Percentiles rank a stretch among this genome's conserved stretches.
These are phyloP conservation scores for Hirschioporus abietinus DNA, from an alignment of 768 basidiomycete species.

Conservation along the genomic window DNA sequence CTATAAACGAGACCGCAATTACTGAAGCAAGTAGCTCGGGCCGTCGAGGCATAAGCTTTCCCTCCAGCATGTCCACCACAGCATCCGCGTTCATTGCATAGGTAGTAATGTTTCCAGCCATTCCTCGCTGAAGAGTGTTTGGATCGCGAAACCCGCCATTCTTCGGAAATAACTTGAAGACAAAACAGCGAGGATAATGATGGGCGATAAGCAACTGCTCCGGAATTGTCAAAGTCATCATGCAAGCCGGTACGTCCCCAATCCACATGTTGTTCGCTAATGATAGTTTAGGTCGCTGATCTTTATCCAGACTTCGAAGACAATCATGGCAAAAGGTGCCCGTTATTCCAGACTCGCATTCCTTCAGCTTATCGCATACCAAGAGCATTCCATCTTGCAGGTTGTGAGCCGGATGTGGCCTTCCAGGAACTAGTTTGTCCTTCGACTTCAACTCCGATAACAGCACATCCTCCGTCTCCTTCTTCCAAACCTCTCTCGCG, in stretches of 20 bases:
- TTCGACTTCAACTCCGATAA: not conserved
- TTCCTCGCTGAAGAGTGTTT: constrained; percentile 19
- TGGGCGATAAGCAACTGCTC: constrained; percentile 32
- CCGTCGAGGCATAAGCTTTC: constrained; percentile 28
- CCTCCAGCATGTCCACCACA: constrained; percentile 28
- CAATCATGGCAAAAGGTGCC: not conserved
- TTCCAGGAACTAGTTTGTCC: not conserved
- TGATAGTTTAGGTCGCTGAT: constrained; percentile 17
- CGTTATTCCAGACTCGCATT: not conserved
- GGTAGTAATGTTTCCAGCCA: constrained; percentile 31
- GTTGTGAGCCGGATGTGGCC: not conserved
- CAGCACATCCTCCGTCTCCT: not conserved
- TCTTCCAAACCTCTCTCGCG: not conserved
- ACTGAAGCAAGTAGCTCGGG: constrained; percentile 26
- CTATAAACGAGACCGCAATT: constrained; percentile 32
- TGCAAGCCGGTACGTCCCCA: constrained; percentile 26
- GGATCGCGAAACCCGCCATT: constrained; percentile 7
- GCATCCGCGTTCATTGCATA: constrained; percentile 24
- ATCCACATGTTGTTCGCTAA: constrained; percentile 38
- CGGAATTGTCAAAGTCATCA: constrained; percentile 27
- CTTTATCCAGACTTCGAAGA: not conserved
- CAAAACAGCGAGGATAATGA: constrained; percentile 26
- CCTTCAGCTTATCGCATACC: not conserved
- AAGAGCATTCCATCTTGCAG: not conserved
- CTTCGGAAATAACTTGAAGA: constrained; percentile 35